phyloP scores from a whole-genome alignment of 441 rosid genomes.

The Erodium texanum region DNA sequence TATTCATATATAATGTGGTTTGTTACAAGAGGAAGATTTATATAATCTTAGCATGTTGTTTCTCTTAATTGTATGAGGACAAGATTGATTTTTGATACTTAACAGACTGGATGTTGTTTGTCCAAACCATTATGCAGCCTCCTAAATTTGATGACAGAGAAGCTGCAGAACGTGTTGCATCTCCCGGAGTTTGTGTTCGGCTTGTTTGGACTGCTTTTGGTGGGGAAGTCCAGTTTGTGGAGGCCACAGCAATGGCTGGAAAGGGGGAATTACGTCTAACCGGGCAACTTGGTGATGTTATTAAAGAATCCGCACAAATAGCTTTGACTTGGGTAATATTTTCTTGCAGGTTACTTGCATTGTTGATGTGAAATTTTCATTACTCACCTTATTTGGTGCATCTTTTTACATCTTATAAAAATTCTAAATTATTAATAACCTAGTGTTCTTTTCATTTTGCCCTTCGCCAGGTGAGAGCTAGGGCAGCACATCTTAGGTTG shows the following conservation, averaged over 20 bases:
- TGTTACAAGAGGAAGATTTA: no score
- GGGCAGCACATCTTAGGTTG: slow-evolving; percentile 68
- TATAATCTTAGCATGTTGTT: no score
- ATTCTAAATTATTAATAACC: slow-evolving; percentile 7
- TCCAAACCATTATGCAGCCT: slow-evolving; percentile 55
- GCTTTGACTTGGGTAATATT: slow-evolving; percentile 93
- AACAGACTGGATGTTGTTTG: slow-evolving; percentile 11
- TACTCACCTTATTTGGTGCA: no score
- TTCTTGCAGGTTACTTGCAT: slow-evolving; percentile 8
- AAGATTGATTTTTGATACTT: background rate
- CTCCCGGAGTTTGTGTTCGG: slow-evolving; percentile 90
- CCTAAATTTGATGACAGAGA: slow-evolving; percentile 85
- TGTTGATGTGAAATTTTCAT: slow-evolving; percentile 1
- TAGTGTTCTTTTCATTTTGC: slow-evolving; percentile 15
- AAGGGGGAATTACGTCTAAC: slow-evolving; percentile 93
- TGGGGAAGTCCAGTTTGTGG: slow-evolving; percentile 97
- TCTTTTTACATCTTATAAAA: background rate
- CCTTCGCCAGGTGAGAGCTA: slow-evolving; percentile 63
- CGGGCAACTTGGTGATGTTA: slow-evolving; percentile 98
- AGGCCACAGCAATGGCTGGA: slow-evolving; percentile 83
- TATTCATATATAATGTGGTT: no score
- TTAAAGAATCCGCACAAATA: slow-evolving; percentile 95
- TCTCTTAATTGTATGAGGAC: no score
- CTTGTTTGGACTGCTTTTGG: slow-evolving; percentile 97
- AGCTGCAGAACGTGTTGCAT: slow-evolving; percentile 85